Evolutionary conservation across 345 rosid genomes (phyloP).

Genomic region (Citrus hindsii): DNA sequence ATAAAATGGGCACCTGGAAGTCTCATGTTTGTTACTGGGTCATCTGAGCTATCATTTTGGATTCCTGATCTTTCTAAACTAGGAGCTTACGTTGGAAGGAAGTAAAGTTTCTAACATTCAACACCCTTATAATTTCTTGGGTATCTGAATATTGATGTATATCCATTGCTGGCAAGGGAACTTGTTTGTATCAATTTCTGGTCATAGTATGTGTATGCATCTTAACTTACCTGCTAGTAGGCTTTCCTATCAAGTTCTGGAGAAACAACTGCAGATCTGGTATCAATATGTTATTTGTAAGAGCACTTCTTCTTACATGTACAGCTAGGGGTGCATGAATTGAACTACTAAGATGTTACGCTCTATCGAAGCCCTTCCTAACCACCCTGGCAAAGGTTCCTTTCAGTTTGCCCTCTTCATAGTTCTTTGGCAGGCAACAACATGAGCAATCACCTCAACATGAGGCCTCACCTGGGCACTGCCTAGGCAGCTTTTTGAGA

Average conservation of each 20-base stretch:
- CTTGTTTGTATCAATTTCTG: neutral
- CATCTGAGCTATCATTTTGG: conserved; percentile 83
- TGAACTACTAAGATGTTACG: neutral
- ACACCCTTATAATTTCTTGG: neutral
- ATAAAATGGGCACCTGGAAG: conserved; percentile 96
- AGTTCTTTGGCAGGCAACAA: too few species aligned
- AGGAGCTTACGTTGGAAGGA: conserved; percentile 82
- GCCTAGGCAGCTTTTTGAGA: too few species aligned
- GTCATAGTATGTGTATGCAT: neutral
- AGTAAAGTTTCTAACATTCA: conserved; percentile 13
- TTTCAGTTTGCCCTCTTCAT: too few species aligned
- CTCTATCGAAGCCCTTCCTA: too few species aligned
- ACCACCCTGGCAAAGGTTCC: too few species aligned
- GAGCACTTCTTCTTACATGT: neutral
- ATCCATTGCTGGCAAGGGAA: neutral
- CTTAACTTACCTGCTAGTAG: neutral
- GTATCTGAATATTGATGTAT: neutral
- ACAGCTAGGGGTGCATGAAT: neutral
- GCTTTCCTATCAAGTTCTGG: neutral
- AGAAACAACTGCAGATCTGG: neutral
- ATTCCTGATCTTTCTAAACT: conserved; percentile 85
- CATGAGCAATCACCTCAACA: too few species aligned
- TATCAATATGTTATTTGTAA: neutral
- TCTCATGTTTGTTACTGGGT: conserved; percentile 89
- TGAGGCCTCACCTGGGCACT: too few species aligned